These are phyloP conservation scores for Apiotrichum veenhuisii DNA, from an alignment of 1,284 basidiomycete species.

Conservation along the genomic window DNA sequence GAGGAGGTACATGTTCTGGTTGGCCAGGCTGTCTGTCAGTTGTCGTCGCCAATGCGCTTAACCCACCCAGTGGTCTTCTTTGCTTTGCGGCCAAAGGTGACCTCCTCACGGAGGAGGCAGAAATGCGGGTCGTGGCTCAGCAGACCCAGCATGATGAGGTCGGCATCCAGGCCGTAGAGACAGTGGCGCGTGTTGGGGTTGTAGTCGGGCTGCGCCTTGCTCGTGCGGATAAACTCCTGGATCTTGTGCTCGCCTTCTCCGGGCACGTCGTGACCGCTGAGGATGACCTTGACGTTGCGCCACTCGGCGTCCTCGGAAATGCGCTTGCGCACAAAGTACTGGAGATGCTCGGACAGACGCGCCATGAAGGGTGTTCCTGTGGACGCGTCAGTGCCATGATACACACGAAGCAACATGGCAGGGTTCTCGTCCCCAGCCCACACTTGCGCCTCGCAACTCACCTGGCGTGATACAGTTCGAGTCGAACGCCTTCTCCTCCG, in stretches of 20 bases:
- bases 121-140: conserved; percentile 99
- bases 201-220: conserved; percentile 91
- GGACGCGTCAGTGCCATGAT: conserved; percentile 3
- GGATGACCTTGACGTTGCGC: conserved; percentile 84
- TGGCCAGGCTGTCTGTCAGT: conserved; percentile 60
- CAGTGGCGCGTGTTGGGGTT: conserved; percentile 69
- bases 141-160: conserved; percentile 96
- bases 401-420: not conserved
- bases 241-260: conserved; percentile 99
- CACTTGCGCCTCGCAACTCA: conserved; percentile 54
- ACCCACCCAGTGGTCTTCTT: conserved; percentile 66
- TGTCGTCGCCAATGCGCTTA: not conserved
- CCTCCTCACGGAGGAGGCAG: conserved; percentile 94
- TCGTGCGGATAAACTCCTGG: conserved; percentile 96
- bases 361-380: conserved; percentile 93
- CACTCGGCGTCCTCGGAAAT: conserved; percentile 93
- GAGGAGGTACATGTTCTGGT: conserved; percentile 89
- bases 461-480: conserved; percentile 99
- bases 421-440: no score
- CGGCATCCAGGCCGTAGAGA: conserved; percentile 96
- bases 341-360: conserved; percentile 80
- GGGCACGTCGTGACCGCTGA: conserved; percentile 97
- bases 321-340: conserved; percentile 96
- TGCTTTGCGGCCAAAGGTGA: conserved; percentile 85
- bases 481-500: conserved; percentile 92